These are phyloP conservation scores for Amoebophrya sp. DNA, from an alignment of 169 alveolate genomes.

Conservation along the genomic window DNA sequence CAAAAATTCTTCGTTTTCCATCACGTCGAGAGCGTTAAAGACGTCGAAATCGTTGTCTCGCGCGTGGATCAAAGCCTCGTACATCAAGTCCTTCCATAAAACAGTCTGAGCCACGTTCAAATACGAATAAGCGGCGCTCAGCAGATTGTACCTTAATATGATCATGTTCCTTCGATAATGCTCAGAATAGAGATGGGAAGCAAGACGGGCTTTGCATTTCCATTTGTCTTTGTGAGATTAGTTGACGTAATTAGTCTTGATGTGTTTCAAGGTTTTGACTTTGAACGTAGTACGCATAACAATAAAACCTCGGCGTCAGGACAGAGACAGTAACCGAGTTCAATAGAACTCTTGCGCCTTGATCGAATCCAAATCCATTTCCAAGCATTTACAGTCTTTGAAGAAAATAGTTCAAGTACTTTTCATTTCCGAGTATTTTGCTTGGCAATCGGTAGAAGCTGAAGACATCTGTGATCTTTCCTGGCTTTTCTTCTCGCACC, in stretches of 20 bases:
- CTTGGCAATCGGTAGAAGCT: slow-evolving; percentile 44
- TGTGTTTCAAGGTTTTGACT: no score
- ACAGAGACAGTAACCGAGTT: no score
- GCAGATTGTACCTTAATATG: slow-evolving; percentile 39
- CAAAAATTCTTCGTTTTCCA: slow-evolving; percentile 81
- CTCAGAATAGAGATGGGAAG: no score
- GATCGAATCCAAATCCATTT: no score
- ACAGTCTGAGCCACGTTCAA: slow-evolving; percentile 72
- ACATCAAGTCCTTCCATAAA: slow-evolving; percentile 66
- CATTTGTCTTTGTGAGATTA: no score
- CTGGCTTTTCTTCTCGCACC: slow-evolving; percentile 36
- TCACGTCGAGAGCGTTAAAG: slow-evolving; percentile 89
- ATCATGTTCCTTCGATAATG: no score
- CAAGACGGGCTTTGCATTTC: no score
- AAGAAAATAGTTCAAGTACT: not conserved
- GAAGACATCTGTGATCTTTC: slow-evolving; percentile 47
- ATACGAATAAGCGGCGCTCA: slow-evolving; percentile 78
- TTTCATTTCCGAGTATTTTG: slow-evolving; percentile 34
- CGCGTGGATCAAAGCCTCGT: slow-evolving; percentile 84
- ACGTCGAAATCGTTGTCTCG: slow-evolving; percentile 78
- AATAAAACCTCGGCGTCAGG: no score
- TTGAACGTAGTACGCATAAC: no score
- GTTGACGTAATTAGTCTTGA: no score
- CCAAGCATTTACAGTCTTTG: no score
- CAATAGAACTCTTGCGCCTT: no score